A percentile compares a stretch with the other conserved stretches of the same genome.
Conservation (phyloP, 257 asterid species). For the Solanum lycopersicoides region DNA sequence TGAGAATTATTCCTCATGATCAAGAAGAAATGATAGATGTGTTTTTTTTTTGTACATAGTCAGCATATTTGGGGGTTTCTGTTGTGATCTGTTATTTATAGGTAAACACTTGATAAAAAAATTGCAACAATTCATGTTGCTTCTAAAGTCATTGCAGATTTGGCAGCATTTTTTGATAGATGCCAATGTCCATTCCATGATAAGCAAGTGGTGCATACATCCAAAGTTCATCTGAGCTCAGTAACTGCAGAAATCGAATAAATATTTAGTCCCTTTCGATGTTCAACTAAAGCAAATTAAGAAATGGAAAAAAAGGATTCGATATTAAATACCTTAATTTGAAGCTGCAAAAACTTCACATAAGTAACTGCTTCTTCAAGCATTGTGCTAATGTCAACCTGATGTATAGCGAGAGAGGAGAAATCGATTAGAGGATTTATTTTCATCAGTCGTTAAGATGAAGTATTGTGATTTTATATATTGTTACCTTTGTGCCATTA, state of each 20-base stretch:
- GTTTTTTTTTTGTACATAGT: slow-evolving; percentile 10
- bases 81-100: not conserved
- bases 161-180: slow-evolving; percentile 38
- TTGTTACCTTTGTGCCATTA: slow-evolving; percentile 70
- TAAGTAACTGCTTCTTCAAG: slow-evolving; percentile 91
- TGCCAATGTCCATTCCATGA: slow-evolving; percentile 75
- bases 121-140: slow-evolving; percentile 1
- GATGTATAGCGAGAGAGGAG: not conserved
- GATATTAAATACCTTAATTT: slow-evolving; percentile 53
- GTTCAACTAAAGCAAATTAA: not conserved
- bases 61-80: slow-evolving; percentile 1
- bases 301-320: not conserved
- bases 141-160: slow-evolving; percentile 10
- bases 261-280: not conserved
- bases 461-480: not conserved
- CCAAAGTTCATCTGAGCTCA: slow-evolving; percentile 86
- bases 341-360: slow-evolving; percentile 82
- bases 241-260: slow-evolving; percentile 30
- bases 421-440: not conserved
- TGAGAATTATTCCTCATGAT: slow-evolving; percentile 14
- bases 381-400: slow-evolving; percentile 96
- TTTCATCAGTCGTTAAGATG: not conserved
- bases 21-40: slow-evolving; percentile 1
- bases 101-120: not conserved
- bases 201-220: slow-evolving; percentile 94